A percentile compares a stretch with the other conserved stretches of the same genome.
These are phyloP conservation scores for Nicotiana benthamiana DNA, from an alignment of 257 asterid genomes.

Conservation along the genomic window DNA sequence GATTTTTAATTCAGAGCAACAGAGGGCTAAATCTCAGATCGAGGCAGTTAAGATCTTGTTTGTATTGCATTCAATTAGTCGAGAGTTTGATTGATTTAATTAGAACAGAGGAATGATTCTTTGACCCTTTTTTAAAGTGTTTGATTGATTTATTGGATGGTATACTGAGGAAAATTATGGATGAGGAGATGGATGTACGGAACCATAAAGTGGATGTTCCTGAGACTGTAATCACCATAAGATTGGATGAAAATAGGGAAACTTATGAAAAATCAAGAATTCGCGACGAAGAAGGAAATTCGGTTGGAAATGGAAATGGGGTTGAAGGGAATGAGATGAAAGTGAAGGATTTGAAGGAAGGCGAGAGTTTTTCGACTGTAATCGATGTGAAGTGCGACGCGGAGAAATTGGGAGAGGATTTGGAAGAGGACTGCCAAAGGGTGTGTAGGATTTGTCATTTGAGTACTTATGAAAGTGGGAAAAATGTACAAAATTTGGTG, in stretches of 20 bases:
- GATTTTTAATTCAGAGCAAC: not conserved
- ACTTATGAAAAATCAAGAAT: conserved; percentile 1
- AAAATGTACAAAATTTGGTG: conserved; percentile 10
- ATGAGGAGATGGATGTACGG: not conserved
- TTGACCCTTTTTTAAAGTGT: not conserved
- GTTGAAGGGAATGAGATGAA: not conserved
- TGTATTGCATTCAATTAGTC: too few species aligned
- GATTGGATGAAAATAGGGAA: conserved; percentile 1
- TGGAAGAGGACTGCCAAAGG: conserved; percentile 30
- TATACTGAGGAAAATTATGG: not conserved
- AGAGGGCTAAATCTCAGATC: not conserved
- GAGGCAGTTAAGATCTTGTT: not conserved
- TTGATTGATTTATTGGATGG: not conserved
- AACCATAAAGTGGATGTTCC: not conserved
- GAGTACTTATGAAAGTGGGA: conserved; percentile 39
- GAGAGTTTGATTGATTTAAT: not conserved
- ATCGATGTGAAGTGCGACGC: conserved; percentile 29
- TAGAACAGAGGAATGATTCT: not conserved
- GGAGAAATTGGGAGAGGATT: not conserved
- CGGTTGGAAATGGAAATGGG: not conserved
- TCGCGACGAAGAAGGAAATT: not conserved
- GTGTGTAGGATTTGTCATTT: conserved; percentile 73
- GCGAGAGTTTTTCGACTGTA: conserved; percentile 23
- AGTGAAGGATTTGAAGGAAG: not conserved
- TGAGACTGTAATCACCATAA: not conserved